Conservation (phyloP, 257 asterid genomes). For the Perilla frutescens region DNA sequence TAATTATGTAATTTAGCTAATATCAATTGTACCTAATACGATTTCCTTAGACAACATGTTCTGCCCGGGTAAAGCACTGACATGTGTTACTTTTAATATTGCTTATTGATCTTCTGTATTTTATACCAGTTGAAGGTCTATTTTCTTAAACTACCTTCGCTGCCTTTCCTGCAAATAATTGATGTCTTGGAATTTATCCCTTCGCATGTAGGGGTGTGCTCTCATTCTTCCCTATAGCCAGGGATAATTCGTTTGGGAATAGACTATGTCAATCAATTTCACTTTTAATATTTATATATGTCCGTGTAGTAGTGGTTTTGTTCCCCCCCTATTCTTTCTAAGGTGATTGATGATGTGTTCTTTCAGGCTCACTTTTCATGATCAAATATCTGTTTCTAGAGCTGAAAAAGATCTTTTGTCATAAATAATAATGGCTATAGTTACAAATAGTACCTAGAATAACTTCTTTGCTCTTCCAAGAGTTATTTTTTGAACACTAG, state of each 20-base stretch:
- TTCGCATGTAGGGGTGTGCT: constrained; percentile 85
- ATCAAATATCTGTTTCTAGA: no score
- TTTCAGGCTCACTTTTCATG: constrained; percentile 20
- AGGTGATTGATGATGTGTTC: constrained; percentile 15
- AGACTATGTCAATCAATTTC: constrained; percentile 22
- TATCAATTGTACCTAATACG: no score
- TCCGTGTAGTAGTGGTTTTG: constrained; percentile 11
- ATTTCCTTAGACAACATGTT: no score
- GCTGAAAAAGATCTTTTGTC: neutral
- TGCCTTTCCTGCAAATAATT: constrained; percentile 70
- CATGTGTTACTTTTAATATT: constrained; percentile 5
- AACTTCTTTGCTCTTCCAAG: constrained; percentile 6
- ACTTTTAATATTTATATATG: neutral
- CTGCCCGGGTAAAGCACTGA: constrained; percentile 18
- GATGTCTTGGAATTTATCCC: constrained; percentile 94
- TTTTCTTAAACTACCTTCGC: constrained; percentile 13
- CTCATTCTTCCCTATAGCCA: constrained; percentile 29
- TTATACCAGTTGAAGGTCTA: constrained; percentile 13
- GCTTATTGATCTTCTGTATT: constrained; percentile 25
- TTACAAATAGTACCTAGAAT: constrained; percentile 12
- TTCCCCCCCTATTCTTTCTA: constrained; percentile 11
- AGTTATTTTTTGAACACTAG: neutral
- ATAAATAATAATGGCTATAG: constrained; percentile 14
- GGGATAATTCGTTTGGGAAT: constrained; percentile 17
- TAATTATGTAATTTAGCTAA: constrained; percentile 21